Base-by-base conservation (phyloP, 352 stramenopile genomes). In the Phytophthora uliginosa region DNA sequence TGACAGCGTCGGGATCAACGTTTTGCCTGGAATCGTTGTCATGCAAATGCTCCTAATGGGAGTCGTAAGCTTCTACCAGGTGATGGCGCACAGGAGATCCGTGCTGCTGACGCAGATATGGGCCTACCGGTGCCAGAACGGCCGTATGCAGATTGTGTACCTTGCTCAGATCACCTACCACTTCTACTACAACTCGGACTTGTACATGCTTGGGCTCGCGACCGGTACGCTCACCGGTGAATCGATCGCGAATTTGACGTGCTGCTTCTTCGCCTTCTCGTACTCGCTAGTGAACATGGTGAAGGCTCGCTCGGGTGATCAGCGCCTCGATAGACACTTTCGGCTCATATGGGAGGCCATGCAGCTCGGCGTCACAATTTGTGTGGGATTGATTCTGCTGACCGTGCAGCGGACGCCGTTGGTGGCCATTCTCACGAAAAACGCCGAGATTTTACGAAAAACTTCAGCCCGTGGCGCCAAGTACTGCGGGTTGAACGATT, bases 71-170 rank as follows among this genome's bases (percentile, higher is more conserved):
- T 28, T 75, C 0, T 70, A 75, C 38, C 60, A 71, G n/a, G 52
- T 45, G 26, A 75, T 75, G 61, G 34, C 47, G 17, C 61, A 63
- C 55, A 64, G 53, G 4, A 55, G 68, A 53, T 75, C 68, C 1
- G 68, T 66, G 45, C 60, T 74, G 18, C 53, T 77, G 1, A 77
- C 70, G 4, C 70, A 77, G 52, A 77, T 77, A 20, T 77, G 65
- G 64, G 59, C 65, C 7, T 78, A 78, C 24, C 55, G 61, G 7
- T 78, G 65, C 47, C 71, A 78, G 36, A 74, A 63, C 10, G 71
- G 71, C 1, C 64, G 55, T 4, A 66, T 70, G 56, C 65, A 78
- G 36, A 22, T 71, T 6, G 40, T 66, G 7, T 77, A 77, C n/a
- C 56, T 71, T 1, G 50, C 42, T 8, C 71, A 77, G 34, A 67